Conservation (phyloP, 805 yeast species). For the Sugiyamaella americana region DNA sequence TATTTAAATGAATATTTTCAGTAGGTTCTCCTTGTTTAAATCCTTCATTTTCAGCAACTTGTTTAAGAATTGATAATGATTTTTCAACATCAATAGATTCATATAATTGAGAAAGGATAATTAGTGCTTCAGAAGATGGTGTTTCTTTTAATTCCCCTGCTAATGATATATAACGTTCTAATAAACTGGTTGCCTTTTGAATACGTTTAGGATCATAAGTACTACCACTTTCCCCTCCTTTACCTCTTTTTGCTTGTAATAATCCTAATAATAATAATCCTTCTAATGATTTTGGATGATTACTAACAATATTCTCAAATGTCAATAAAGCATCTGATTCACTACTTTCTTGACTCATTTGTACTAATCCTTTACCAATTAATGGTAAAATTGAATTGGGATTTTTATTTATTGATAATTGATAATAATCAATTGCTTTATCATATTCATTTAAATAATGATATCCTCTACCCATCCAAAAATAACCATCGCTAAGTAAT, state of each 20-base stretch:
- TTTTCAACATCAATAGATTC: constrained; percentile 60
- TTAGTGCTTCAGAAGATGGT: constrained; percentile 56
- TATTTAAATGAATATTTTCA: constrained; percentile 46
- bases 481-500: constrained; percentile 55
- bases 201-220: constrained; percentile 22
- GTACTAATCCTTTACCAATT: constrained; percentile 82
- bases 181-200: constrained; percentile 50
- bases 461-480: constrained; percentile 82
- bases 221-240: background rate
- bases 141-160: constrained; percentile 50
- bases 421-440: constrained; percentile 67
- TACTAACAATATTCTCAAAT: constrained; percentile 65
- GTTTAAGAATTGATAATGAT: constrained; percentile 57
- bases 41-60: constrained; percentile 49
- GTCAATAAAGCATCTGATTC: constrained; percentile 77
- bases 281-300: constrained; percentile 65
- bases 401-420: constrained; percentile 47
- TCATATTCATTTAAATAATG: constrained; percentile 55
- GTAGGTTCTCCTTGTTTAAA: constrained; percentile 19
- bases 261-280: constrained; percentile 65
- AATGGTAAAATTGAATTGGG: constrained; percentile 47
- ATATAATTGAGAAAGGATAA: constrained; percentile 62
- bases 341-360: constrained; percentile 47
- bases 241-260: constrained; percentile 52
- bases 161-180: constrained; percentile 66